These are phyloP conservation scores for Cenchrus fungigraminus DNA, from an alignment of 176 grass and related monocot species.

Conservation along the genomic window DNA sequence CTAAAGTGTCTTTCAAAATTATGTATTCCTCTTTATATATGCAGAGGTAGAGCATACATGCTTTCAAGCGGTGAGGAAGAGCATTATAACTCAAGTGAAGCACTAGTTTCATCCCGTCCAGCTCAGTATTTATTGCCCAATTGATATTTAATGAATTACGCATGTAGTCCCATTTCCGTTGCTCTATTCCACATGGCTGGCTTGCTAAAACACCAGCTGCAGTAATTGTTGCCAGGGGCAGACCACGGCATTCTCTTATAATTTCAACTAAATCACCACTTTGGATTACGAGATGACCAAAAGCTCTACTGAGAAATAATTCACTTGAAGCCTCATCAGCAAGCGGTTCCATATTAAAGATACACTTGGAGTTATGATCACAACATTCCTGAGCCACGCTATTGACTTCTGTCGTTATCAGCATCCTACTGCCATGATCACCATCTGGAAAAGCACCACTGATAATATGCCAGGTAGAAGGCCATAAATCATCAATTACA, in stretches of 20 bases:
- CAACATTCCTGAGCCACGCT: not conserved
- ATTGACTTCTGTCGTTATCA: not conserved
- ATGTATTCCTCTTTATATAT: not conserved
- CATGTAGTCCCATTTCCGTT: not conserved
- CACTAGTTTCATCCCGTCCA: not conserved
- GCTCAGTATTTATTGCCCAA: not conserved
- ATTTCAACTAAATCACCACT: not conserved
- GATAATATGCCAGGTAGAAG: not conserved
- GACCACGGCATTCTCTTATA: not conserved
- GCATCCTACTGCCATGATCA: not conserved
- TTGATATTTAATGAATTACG: not conserved
- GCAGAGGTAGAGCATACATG: not conserved
- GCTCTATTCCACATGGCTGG: not conserved
- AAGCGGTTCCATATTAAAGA: not conserved
- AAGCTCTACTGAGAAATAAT: not conserved
- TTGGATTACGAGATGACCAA: not conserved
- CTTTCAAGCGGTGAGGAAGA: conserved; percentile 1
- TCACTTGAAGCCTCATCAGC: not conserved
- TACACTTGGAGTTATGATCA: not conserved
- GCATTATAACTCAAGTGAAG: not conserved
- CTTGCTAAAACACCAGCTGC: not conserved
- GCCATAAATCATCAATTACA: not conserved
- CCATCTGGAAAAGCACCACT: not conserved
- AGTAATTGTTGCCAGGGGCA: not conserved
- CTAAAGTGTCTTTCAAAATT: not conserved